phyloP scores from a whole-genome alignment of 371 early-diverging fungal species.

The Circinella umbellata region DNA sequence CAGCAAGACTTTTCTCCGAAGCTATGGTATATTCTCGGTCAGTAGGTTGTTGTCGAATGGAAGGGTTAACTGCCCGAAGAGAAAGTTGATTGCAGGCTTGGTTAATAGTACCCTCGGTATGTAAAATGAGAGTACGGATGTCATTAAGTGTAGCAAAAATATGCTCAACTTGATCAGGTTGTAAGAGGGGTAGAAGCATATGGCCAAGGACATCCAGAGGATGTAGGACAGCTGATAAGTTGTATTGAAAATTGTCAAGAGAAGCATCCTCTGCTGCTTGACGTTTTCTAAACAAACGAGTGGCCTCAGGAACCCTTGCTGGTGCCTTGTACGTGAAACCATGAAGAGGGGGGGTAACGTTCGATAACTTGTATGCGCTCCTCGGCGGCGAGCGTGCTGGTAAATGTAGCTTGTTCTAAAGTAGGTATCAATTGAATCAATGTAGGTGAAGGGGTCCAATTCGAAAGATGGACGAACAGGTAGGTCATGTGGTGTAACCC shows the following conservation, averaged over 20 bases:
- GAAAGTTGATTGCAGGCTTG: slow-evolving; percentile 18
- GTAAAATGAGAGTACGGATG: slow-evolving; percentile 9
- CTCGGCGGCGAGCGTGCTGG: slow-evolving; percentile 12
- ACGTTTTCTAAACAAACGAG: background rate
- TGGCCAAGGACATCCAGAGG: slow-evolving; percentile 19
- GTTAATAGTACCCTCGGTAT: too few species aligned
- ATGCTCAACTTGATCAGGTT: slow-evolving; percentile 4
- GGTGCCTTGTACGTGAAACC: slow-evolving; percentile 10
- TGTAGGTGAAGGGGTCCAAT: too few species aligned
- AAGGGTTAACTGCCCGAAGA: slow-evolving; percentile 15
- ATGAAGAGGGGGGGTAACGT: slow-evolving; percentile 5
- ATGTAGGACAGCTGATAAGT: slow-evolving; percentile 11
- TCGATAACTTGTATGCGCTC: slow-evolving; percentile 14
- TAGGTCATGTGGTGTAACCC: too few species aligned
- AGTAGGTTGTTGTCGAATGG: background rate
- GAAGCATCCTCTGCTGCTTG: slow-evolving; percentile 8
- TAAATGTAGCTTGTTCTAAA: too few species aligned
- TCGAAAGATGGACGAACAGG: too few species aligned
- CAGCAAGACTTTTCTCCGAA: background rate
- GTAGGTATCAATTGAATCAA: too few species aligned
- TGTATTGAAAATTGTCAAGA: slow-evolving; percentile 21
- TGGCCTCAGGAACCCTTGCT: background rate
- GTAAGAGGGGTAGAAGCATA: slow-evolving; percentile 3
- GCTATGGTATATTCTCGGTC: background rate
- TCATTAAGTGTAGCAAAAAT: slow-evolving; percentile 17